These are phyloP conservation scores for Lantana camara DNA, from an alignment of 257 asterid genomes.

Conservation along the genomic window DNA sequence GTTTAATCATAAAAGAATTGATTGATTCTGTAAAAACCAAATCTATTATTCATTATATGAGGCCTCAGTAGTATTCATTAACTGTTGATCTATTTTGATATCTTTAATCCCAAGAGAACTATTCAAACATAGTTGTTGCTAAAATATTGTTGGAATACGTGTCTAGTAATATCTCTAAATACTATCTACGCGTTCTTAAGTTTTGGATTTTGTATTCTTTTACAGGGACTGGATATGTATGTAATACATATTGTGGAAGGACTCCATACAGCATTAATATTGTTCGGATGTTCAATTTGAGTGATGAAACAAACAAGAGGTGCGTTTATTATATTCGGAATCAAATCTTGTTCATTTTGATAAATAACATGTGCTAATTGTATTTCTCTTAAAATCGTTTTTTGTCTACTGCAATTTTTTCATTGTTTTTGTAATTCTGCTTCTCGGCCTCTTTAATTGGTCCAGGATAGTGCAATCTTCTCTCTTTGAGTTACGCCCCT, in stretches of 20 bases:
- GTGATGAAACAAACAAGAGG: constrained; percentile 78
- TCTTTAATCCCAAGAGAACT: too few relatives aligned
- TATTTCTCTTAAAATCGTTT: too few relatives aligned
- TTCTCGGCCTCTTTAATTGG: too few relatives aligned
- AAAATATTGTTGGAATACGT: too few relatives aligned
- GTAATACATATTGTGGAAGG: constrained; percentile 70
- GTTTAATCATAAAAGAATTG: not conserved
- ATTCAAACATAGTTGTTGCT: too few relatives aligned
- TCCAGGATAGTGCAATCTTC: constrained; percentile 83
- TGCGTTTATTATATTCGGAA: constrained; percentile 40
- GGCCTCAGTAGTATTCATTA: too few relatives aligned
- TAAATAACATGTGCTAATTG: too few relatives aligned
- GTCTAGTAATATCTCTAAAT: not conserved
- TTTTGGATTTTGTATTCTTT: constrained; percentile 15
- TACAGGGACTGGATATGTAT: constrained; percentile 85
- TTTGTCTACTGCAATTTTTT: too few relatives aligned
- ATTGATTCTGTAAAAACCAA: not conserved
- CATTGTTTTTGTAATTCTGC: too few relatives aligned
- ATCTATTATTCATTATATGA: not conserved
- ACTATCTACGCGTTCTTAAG: constrained; percentile 2
- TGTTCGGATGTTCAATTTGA: constrained; percentile 86
- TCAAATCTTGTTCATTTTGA: too few relatives aligned
- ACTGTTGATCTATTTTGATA: too few relatives aligned
- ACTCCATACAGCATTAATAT: constrained; percentile 63
- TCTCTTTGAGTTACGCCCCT: constrained; percentile 48